These are phyloP conservation scores for Paraconiothyrium brasiliense DNA, from an alignment of 2,329 filamentous ascomycete genomes.

Conservation along the genomic window DNA sequence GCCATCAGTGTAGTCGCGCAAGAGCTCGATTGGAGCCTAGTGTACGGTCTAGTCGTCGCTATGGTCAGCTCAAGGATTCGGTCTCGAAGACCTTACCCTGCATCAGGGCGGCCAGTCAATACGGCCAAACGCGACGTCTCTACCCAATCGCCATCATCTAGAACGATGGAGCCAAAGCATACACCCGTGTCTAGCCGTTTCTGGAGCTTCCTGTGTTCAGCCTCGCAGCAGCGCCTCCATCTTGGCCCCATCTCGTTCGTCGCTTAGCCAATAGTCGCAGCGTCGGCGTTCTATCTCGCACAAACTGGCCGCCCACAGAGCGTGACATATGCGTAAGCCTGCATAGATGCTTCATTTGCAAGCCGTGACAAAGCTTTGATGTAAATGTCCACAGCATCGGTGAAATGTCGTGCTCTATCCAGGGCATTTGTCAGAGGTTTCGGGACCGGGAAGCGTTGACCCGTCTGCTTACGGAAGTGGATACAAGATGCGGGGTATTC, in stretches of 20 bases:
- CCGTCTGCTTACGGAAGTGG: not conserved
- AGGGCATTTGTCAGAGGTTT: not conserved
- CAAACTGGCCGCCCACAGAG: not conserved
- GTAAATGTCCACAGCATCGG: not conserved
- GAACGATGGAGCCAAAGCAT: not conserved
- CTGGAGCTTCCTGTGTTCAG: not conserved
- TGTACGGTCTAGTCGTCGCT: not conserved
- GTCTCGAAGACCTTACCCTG: not conserved
- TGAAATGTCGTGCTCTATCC: not conserved
- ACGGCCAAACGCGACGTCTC: not conserved
- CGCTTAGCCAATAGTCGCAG: not conserved
- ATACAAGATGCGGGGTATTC: not conserved
- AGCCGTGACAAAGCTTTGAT: conserved; percentile 2
- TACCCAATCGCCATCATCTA: not conserved
- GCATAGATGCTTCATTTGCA: not conserved
- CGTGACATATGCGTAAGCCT: not conserved
- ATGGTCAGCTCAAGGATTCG: not conserved
- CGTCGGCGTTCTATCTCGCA: not conserved
- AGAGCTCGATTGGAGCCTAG: not conserved
- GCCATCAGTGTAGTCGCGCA: not conserved
- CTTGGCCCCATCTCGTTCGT: not conserved
- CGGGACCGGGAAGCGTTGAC: not conserved
- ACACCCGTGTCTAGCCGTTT: not conserved
- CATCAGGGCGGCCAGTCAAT: not conserved
- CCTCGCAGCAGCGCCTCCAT: not conserved